A percentile compares a stretch with the other conserved stretches of the same genome.
Conservation (phyloP, 176 grass and related monocot genomes). For the Bothriochloa decipiens region DNA sequence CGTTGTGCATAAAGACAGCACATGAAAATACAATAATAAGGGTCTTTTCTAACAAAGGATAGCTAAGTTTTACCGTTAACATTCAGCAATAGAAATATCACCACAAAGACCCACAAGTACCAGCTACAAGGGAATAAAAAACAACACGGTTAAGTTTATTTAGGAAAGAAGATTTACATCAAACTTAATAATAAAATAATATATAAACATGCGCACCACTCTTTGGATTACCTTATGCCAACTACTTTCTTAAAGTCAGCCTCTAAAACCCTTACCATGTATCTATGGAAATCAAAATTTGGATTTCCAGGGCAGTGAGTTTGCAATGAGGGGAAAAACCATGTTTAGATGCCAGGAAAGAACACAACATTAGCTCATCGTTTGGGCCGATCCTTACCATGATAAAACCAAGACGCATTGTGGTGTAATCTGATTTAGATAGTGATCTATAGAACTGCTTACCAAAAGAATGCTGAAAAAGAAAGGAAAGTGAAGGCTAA, state of each 20-base stretch:
- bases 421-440: conserved; percentile 70
- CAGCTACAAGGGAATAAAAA: conserved; percentile 54
- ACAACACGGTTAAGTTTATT: conserved; percentile 2
- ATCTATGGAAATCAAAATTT: conserved; percentile 95
- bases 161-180: not conserved
- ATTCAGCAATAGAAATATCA: conserved; percentile 93
- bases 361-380: conserved; percentile 9
- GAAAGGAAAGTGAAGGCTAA: too few relatives aligned
- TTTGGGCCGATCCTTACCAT: conserved; percentile 59
- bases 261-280: conserved; percentile 91
- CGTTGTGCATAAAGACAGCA: not conserved
- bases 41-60: not conserved
- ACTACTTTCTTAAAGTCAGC: conserved; percentile 98
- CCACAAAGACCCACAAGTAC: conserved; percentile 93
- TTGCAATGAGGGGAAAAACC: conserved; percentile 39
- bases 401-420: conserved; percentile 90
- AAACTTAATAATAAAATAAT: conserved; percentile 29
- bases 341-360: conserved; percentile 23
- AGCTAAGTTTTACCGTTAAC: conserved; percentile 69
- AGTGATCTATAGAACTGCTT: conserved; percentile 87
- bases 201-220: not conserved
- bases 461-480: conserved; percentile 74
- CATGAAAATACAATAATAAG: not conserved
- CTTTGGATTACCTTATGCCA: conserved; percentile 83
- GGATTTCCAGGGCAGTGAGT: conserved; percentile 70